Evolutionary conservation across 1,284 basidiomycete genomes (phyloP).

Genomic region (Calocybe gambosa): DNA sequence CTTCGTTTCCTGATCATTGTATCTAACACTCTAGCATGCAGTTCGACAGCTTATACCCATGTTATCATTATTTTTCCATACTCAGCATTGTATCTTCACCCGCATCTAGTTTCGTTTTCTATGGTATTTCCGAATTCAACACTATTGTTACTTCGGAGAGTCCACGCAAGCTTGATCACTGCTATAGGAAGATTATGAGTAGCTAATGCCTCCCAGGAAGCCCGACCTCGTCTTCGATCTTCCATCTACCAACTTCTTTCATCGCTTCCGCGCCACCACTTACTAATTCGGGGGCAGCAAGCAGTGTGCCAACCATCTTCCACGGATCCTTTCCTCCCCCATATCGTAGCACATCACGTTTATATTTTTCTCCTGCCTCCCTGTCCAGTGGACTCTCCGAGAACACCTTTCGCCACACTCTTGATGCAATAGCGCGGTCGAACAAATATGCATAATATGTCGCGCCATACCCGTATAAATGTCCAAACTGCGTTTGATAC

Average conservation of each 20-base stretch:
- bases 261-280: slow-evolving; percentile 78
- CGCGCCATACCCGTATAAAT: slow-evolving; percentile 94
- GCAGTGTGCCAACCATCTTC: slow-evolving; percentile 80
- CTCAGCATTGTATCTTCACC: not conserved
- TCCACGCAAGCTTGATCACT: not conserved
- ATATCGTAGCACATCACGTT: slow-evolving; percentile 66
- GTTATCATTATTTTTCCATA: slow-evolving; percentile 1
- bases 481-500: slow-evolving; percentile 94
- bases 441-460: slow-evolving; percentile 98
- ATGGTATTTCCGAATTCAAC: no score
- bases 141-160: not conserved
- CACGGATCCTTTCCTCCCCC: slow-evolving; percentile 94
- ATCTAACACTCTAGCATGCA: slow-evolving; percentile 7
- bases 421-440: slow-evolving; percentile 90
- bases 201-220: slow-evolving; percentile 41
- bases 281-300: slow-evolving; percentile 58
- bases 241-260: slow-evolving; percentile 86
- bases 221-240: slow-evolving; percentile 63
- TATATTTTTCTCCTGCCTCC: slow-evolving; percentile 74
- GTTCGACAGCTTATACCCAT: not conserved
- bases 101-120: slow-evolving; percentile 1
- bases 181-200: no score
- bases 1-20: slow-evolving; percentile 7
- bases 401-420: slow-evolving; percentile 83
- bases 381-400: slow-evolving; percentile 54